A percentile compares a stretch with the other conserved stretches of the same genome.
Evolutionary conservation across 1,139 yeast genomes (phyloP).

Genomic region (Geotrichum candidum): DNA sequence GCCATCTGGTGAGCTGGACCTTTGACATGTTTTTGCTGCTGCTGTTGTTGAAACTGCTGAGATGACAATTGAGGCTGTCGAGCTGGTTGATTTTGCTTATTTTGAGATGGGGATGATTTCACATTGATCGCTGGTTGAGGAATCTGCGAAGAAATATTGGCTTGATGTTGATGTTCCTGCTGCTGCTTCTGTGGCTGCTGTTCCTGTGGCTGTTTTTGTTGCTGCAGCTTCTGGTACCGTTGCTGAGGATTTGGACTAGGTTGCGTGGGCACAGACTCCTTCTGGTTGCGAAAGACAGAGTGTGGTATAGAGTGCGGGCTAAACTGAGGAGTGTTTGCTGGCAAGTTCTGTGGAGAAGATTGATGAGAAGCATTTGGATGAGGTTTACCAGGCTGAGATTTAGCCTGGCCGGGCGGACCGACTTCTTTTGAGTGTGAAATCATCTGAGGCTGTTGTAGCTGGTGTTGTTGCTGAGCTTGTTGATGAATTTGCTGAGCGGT

Average conservation of each 20-base stretch:
- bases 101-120: background rate
- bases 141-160: background rate
- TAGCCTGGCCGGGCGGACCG: background rate
- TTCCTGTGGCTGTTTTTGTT: background rate
- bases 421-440: background rate
- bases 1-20: background rate
- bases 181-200: background rate
- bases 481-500: slow-evolving; percentile 6
- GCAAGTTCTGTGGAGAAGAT: background rate
- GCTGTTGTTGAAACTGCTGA: slow-evolving; percentile 38
- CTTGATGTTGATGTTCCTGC: background rate
- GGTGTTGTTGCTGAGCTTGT: slow-evolving; percentile 7
- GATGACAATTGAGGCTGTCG: slow-evolving; percentile 39
- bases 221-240: background rate
- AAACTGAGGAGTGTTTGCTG: background rate
- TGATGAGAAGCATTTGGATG: slow-evolving; percentile 1
- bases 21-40: background rate
- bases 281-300: background rate
- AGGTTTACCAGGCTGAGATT: background rate
- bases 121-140: background rate
- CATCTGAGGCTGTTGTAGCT: slow-evolving; percentile 1
- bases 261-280: background rate
- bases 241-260: background rate
- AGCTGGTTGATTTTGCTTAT: slow-evolving; percentile 30
- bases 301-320: slow-evolving; percentile 1